phyloP scores from a whole-genome alignment of 495 filamentous ascomycete species.

The Xylaria curta region DNA sequence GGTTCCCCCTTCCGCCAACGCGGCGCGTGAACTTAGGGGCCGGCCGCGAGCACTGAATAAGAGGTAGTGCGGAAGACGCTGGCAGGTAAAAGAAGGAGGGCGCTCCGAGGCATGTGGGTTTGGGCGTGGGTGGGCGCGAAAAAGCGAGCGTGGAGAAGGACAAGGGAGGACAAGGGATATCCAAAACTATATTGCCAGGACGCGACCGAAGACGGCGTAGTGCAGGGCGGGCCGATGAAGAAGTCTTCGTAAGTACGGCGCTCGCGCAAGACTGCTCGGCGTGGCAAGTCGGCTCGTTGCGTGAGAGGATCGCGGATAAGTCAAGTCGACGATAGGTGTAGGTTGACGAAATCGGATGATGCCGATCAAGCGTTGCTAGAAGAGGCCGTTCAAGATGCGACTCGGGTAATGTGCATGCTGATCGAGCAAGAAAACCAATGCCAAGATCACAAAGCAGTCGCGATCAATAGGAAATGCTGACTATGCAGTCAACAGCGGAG shows the following conservation, averaged over 20 bases:
- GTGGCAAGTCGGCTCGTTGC: neutral
- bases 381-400: conserved; percentile 8
- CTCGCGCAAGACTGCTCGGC: neutral
- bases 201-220: conserved; percentile 9
- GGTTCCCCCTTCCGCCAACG: conserved; percentile 44
- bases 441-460: conserved; percentile 2
- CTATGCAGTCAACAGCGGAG: neutral
- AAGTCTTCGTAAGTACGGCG: neutral
- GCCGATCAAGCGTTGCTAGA: conserved; percentile 15
- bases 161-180: conserved; percentile 7
- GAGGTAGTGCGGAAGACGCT: conserved; percentile 10
- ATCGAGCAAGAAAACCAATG: neutral
- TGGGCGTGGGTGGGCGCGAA: conserved; percentile 18
- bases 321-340: neutral
- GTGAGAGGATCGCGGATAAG: neutral
- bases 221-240: neutral
- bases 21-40: conserved; percentile 33
- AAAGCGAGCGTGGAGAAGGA: conserved; percentile 1
- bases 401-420: conserved; percentile 13
- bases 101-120: conserved; percentile 28
- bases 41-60: conserved; percentile 4
- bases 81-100: neutral
- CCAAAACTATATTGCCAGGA: neutral
- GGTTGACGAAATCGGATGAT: conserved; percentile 1
- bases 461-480: neutral